Conservation (phyloP, 2,329 filamentous ascomycete genomes). For the Phaeomoniella chlamydospora region DNA sequence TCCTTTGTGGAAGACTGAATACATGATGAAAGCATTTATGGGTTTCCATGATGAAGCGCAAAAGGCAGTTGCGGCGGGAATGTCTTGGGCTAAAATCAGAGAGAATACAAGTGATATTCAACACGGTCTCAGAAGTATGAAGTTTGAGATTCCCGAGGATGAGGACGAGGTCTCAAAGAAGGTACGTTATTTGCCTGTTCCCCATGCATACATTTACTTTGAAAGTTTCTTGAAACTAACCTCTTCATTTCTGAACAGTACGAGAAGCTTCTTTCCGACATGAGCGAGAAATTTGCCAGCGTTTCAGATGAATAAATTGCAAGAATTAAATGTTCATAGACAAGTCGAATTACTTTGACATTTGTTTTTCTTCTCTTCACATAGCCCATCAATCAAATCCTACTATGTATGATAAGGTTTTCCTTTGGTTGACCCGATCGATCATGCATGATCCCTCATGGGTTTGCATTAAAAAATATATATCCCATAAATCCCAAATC, state of each 20-base stretch:
- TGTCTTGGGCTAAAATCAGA: conserved; percentile 83
- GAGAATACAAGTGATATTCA: conserved; percentile 83
- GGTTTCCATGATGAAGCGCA: conserved; percentile 95
- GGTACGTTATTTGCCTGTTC: conserved; percentile 33
- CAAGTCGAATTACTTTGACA: too few relatives aligned
- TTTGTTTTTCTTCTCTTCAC: too few relatives aligned
- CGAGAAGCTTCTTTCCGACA: conserved; percentile 75
- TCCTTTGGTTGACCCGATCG: too few relatives aligned
- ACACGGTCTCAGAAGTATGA: conserved; percentile 73
- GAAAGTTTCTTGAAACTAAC: conserved; percentile 22
- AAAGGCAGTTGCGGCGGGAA: conserved; percentile 83
- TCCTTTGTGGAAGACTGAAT: conserved; percentile 98
- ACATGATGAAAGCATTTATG: conserved; percentile 99
- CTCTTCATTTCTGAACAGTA: conserved; percentile 42
- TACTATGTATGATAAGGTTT: too few relatives aligned
- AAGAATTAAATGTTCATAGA: too few relatives aligned
- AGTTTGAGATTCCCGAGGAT: conserved; percentile 86
- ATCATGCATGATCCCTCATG: too few relatives aligned
- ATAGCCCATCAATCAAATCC: too few relatives aligned
- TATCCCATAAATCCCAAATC: too few relatives aligned
- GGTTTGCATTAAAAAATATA: too few relatives aligned
- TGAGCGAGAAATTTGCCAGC: conserved; percentile 95
- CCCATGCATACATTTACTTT: not conserved
- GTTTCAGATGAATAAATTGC: conserved; percentile 74
- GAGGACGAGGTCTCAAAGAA: conserved; percentile 72